Conservation (phyloP, 148 eudicot genomes). For the Arbutus unedo region DNA sequence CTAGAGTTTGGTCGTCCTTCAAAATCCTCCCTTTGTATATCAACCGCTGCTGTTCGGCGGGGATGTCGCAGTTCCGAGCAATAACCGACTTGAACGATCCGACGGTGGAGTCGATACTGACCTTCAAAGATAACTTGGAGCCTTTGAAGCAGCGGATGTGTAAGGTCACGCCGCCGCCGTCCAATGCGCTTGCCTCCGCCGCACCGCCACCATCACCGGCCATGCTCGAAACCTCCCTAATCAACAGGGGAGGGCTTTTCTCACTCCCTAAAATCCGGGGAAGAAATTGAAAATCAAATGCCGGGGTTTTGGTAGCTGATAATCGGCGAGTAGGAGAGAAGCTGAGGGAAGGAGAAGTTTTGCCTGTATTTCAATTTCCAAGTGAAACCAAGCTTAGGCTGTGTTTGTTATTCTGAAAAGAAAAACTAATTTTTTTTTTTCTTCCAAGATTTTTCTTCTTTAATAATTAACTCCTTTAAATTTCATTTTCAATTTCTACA, state of each 20-base stretch:
- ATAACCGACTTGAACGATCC: slow-evolving; percentile 35
- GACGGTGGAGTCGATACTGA: slow-evolving; percentile 29
- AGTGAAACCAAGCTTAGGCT: too few species aligned
- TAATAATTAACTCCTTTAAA: too few species aligned
- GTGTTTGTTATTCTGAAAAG: too few species aligned
- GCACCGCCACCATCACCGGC: slow-evolving; percentile 7
- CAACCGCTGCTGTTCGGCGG: slow-evolving; percentile 39
- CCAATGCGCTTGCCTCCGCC: not conserved
- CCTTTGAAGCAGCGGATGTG: slow-evolving; percentile 38
- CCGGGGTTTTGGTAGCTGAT: not conserved
- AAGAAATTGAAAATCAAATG: not conserved
- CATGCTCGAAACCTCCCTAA: not conserved
- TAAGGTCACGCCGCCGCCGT: slow-evolving; percentile 22
- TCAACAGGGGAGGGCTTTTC: not conserved
- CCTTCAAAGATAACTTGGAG: slow-evolving; percentile 35
- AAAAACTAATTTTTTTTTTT: too few species aligned
- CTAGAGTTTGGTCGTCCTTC: slow-evolving; percentile 46
- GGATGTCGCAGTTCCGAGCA: slow-evolving; percentile 29
- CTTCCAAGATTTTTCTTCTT: too few species aligned
- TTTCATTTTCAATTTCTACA: too few species aligned
- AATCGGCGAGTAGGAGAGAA: not conserved
- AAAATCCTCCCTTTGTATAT: slow-evolving; percentile 48
- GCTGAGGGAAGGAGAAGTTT: not conserved
- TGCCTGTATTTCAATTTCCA: too few species aligned
- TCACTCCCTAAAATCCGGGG: too few species aligned